Percentiles rank a stretch among this genome's conserved stretches.
Conservation (phyloP, 176 grass and related monocot species). For the Triticum dicoccoides region DNA sequence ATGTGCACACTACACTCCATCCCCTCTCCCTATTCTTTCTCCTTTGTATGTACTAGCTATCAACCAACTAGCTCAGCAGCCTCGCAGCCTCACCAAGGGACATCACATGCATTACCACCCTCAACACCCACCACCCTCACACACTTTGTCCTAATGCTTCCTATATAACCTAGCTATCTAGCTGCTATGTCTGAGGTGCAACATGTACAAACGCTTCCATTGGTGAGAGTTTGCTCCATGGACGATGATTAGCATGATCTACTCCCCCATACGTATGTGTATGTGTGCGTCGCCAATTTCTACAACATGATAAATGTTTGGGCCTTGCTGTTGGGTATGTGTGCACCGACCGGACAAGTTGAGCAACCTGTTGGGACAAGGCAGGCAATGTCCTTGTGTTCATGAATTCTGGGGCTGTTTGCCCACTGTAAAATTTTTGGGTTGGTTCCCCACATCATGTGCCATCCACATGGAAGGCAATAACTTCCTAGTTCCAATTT, state of each 20-base stretch:
- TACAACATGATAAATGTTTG: not conserved
- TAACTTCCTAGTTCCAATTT: constrained; percentile 37
- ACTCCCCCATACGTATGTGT: not conserved
- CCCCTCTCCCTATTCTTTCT: constrained; percentile 29
- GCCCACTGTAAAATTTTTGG: not conserved
- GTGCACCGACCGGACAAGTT: not conserved
- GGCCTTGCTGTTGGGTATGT: not conserved
- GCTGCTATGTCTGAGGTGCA: not conserved
- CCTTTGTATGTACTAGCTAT: not conserved
- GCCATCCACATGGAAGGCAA: constrained; percentile 55
- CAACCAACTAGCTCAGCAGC: constrained; percentile 17
- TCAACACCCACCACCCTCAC: constrained; percentile 30
- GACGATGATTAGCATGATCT: constrained; percentile 2
- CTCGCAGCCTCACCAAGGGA: constrained; percentile 20
- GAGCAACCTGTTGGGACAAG: not conserved
- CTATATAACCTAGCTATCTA: constrained; percentile 27
- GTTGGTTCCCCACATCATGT: constrained; percentile 42
- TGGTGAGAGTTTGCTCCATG: constrained; percentile 25
- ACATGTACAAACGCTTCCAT: constrained; percentile 35
- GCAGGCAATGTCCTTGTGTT: not conserved
- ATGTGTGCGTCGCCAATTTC: not conserved
- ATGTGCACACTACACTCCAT: constrained; percentile 30
- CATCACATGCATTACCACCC: constrained; percentile 16
- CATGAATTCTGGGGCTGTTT: not conserved
- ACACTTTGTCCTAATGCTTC: constrained; percentile 30